Base-by-base conservation (phyloP, 805 yeast species). In the Myxozyma geophila region DNA sequence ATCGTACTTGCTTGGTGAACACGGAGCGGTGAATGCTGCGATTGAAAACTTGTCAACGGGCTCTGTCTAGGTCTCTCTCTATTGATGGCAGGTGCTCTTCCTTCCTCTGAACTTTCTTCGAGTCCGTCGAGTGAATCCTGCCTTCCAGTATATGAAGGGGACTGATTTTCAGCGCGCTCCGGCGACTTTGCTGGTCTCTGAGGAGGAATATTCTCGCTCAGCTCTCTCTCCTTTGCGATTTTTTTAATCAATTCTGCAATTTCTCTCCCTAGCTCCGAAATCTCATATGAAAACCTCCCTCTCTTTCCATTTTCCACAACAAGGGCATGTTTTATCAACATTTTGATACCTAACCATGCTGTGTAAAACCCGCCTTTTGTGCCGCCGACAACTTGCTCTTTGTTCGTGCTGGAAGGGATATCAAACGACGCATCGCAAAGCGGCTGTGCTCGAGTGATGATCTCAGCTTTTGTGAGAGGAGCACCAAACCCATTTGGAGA, bases 331-430 rank as follows among this genome's bases (percentile, higher is more conserved):
- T 56, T 68, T 19, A 85, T 71, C 59, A 93, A 76, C 0, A 87
- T 85, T 64, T 87, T 87, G 41, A 87, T 78, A 8, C 90, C 80
- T 19, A 78, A 79, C 96, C 96, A 90, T 0, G 96, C 93, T 1
- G 90, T 84, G 71, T 88, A 85, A 70, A 81, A 83, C 56, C 86
- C 88, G 23, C 23, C 35, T 6, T 52, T 21, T 9, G 59, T 55
- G 2, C 67, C 67, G 15, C 70, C 67, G 15, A 57, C 37, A n/a
- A 58, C 33, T 17, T 56, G 58, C 6, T 57, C 61, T 33, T 15
- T 23, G 37, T 57, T 62, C 2, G 44, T 6, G 21, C 59, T 47
- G 6, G 65, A 41, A 1, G 70, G 52, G 13, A 58, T 49, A 13
- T 59, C 68, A 40, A 70, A 67, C 9, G 71, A 67, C 17, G 65